Evolutionary conservation across 768 basidiomycete species (phyloP).

Genomic region (Naganishia onofrii): DNA sequence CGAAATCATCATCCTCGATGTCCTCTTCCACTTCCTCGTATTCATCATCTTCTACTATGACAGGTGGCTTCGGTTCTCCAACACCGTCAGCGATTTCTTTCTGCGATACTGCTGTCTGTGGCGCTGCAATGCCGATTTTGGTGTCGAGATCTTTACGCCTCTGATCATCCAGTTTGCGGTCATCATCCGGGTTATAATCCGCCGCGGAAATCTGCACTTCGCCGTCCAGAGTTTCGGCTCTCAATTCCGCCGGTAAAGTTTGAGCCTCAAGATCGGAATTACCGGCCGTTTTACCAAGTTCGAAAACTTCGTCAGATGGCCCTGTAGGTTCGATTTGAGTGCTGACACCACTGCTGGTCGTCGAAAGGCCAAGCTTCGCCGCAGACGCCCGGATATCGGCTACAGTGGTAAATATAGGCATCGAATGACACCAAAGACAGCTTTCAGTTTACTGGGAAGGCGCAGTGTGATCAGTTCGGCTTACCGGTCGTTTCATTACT

Average conservation of each 20-base stretch:
- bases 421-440: not conserved
- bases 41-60: constrained; percentile 44
- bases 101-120: not conserved
- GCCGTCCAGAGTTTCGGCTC: constrained; percentile 51
- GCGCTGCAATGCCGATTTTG: constrained; percentile 25
- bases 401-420: constrained; percentile 32
- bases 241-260: constrained; percentile 49
- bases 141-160: constrained; percentile 58
- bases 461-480: not conserved
- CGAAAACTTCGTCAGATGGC: constrained; percentile 56
- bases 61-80: constrained; percentile 40
- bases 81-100: constrained; percentile 42
- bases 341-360: constrained; percentile 31
- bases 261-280: constrained; percentile 54
- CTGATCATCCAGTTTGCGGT: constrained; percentile 79
- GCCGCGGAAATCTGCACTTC: constrained; percentile 79
- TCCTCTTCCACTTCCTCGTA: constrained; percentile 59
- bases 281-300: constrained; percentile 66
- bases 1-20: constrained; percentile 80
- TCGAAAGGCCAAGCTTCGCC: constrained; percentile 36
- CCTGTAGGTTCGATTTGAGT: constrained; percentile 34
- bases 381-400: constrained; percentile 34
- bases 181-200: constrained; percentile 82
- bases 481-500: constrained; percentile 6
- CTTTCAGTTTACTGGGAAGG: not conserved